Evolutionary conservation across 495 filamentous ascomycete species (phyloP).

Genomic region (Neurospora hispaniola): DNA sequence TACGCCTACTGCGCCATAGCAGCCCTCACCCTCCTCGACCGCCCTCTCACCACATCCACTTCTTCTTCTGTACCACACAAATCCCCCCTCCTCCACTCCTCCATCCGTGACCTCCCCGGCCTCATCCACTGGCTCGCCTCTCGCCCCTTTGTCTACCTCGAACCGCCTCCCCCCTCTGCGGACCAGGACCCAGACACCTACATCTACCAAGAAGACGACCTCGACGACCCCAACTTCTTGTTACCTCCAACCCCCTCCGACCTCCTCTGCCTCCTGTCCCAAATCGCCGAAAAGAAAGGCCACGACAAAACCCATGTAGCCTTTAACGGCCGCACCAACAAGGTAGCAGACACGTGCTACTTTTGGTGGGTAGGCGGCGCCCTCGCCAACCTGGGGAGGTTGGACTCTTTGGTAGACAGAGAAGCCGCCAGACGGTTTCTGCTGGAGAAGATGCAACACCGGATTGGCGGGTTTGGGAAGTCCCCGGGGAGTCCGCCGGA

Average conservation of each 20-base stretch:
- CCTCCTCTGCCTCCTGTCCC: slow-evolving; percentile 24
- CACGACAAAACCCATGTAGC: slow-evolving; percentile 39
- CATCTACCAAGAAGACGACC: slow-evolving; percentile 22
- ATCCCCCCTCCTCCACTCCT: slow-evolving; percentile 19
- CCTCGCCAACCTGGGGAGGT: slow-evolving; percentile 53
- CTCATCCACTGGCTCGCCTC: slow-evolving; percentile 41
- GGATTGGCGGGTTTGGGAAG: slow-evolving; percentile 86
- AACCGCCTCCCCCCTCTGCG: slow-evolving; percentile 21
- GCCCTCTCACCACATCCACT: slow-evolving; percentile 24
- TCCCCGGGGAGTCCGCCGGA: slow-evolving; percentile 73
- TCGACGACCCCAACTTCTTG: slow-evolving; percentile 10
- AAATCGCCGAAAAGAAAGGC: background rate
- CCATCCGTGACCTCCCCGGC: slow-evolving; percentile 25
- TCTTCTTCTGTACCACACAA: slow-evolving; percentile 18
- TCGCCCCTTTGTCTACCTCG: slow-evolving; percentile 49
- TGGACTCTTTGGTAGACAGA: slow-evolving; percentile 40
- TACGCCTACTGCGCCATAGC: slow-evolving; percentile 78
- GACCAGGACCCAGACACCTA: slow-evolving; percentile 21
- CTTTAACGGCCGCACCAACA: slow-evolving; percentile 84
- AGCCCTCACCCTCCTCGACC: slow-evolving; percentile 60
- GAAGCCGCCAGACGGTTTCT: slow-evolving; percentile 62
- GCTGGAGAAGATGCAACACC: slow-evolving; percentile 80
- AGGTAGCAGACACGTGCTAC: slow-evolving; percentile 88
- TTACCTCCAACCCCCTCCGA: slow-evolving; percentile 12
- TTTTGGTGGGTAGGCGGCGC: slow-evolving; percentile 78